These are phyloP conservation scores for Lasiodiplodia gonubiensis DNA, from an alignment of 2,329 filamentous ascomycete species.

Conservation along the genomic window DNA sequence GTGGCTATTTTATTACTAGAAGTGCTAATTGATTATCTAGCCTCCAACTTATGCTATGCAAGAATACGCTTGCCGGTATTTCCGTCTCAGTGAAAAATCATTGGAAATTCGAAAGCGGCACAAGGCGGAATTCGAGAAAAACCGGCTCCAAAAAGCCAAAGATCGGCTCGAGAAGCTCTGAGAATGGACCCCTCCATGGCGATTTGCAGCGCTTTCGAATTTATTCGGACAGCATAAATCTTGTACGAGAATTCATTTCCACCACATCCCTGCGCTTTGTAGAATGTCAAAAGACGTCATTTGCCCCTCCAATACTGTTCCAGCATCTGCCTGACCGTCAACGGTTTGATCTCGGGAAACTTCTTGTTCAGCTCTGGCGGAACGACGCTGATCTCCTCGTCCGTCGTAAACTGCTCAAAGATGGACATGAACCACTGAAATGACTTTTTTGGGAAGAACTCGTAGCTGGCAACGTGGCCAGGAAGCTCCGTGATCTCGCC, in stretches of 20 bases:
- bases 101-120: neutral
- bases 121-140: neutral
- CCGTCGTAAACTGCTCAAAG: conserved; percentile 1
- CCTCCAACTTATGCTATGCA: neutral
- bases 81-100: neutral
- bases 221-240: neutral
- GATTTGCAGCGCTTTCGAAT: too few species aligned
- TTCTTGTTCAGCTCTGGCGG: conserved; percentile 2
- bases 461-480: conserved; percentile 29
- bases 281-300: neutral
- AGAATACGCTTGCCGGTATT: neutral
- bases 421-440: conserved; percentile 25
- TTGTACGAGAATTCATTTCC: neutral
- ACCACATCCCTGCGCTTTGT: too few species aligned
- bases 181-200: neutral
- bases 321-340: conserved; percentile 8
- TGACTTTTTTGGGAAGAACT: conserved; percentile 32
- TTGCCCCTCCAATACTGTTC: conserved; percentile 2
- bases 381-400: neutral
- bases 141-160: neutral
- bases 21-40: neutral
- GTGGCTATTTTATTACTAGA: neutral
- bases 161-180: neutral
- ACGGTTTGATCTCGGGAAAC: conserved; percentile 2
- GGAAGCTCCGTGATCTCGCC: conserved; percentile 33